Evolutionary conservation across 2,329 filamentous ascomycete genomes (phyloP), one percentile per base, ranked within the genome.

Genomic region (Ramularia endophylla): DNA sequence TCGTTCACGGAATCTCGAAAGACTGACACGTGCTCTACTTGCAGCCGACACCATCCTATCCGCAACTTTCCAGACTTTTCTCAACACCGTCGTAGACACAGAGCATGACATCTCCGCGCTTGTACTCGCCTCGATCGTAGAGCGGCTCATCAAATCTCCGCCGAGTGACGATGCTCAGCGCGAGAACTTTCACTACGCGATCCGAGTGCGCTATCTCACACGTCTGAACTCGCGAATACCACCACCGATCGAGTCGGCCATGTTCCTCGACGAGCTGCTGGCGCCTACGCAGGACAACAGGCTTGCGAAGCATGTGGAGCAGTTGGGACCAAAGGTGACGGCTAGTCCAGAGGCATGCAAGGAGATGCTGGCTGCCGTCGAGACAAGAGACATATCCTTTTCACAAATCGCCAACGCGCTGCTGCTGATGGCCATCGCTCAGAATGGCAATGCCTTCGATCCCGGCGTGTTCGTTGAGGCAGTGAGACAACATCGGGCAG

Each of bases 21-120:
- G 40, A 43, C 51, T 47, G 38, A 52, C 48, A 48, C 41, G 16
- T 41, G 27, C 38, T 30, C 22, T 36, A 44, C 38, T 55, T 11
- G 6, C 6, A 95, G 90, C 88, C 53, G 88, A 95, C 64, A 84
- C 85, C n/a, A 89, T 95, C 44, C 72, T 95, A 19, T 84, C 85
- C 9, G 83, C 83, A 50, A 89, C 87, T 54, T 85, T 86, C 53
- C 72, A 78, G 38, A 78, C 80, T 17, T 90, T 95, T 61, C 71
- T 94, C 38, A 80, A 87, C 57, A 81, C 83, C 50, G 73, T 95
- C 41, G 73, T 81, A 11, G 73, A 77, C 38, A 75, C 78, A 29
- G 79, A 85, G 55, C 75, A 81, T 50, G 81, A 85, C 46, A 65
- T 89, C 40, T 73, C 71, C 8, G 72, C 82, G 20, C 68, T 77